Percentiles rank a stretch among this genome's conserved stretches.
These are phyloP conservation scores for Moesziomyces sp. DNA, from an alignment of 1,284 basidiomycete genomes.

Conservation along the genomic window DNA sequence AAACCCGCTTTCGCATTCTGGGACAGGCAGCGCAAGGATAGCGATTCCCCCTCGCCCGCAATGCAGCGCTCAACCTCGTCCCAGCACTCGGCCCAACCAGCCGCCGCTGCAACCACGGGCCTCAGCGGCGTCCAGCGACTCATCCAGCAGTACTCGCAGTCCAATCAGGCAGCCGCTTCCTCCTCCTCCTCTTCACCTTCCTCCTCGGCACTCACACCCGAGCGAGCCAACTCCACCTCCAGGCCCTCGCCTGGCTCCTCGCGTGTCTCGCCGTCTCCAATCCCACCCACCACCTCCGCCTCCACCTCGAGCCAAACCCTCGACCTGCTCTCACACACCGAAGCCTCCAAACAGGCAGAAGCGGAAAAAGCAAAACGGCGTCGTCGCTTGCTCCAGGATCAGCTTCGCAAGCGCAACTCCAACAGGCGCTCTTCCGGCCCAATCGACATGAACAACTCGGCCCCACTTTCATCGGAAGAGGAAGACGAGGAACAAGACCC, in stretches of 20 bases:
- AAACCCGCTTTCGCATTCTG: constrained; percentile 46
- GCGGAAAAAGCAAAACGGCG: constrained; percentile 21
- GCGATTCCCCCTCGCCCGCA: constrained; percentile 5
- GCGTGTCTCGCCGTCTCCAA: background rate
- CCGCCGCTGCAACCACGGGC: background rate
- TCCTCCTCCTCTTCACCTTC: constrained; percentile 4
- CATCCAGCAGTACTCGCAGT: constrained; percentile 42
- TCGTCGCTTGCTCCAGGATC: constrained; percentile 34
- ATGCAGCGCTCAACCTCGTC: constrained; percentile 10
- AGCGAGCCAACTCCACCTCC: no score
- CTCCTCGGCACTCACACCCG: background rate
- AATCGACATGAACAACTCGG: constrained; percentile 7
- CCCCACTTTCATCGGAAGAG: constrained; percentile 7
- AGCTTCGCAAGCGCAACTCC: constrained; percentile 36
- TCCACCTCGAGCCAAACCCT: constrained; percentile 4
- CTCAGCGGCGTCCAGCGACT: constrained; percentile 40
- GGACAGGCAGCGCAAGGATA: constrained; percentile 30
- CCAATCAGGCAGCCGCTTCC: constrained; percentile 6
- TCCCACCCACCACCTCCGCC: background rate
- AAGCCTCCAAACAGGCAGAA: constrained; percentile 11
- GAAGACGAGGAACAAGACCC: background rate
- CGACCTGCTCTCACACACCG: background rate
- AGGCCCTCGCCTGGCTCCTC: background rate
- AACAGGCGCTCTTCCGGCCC: constrained; percentile 27
- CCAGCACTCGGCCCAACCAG: background rate